Conservation (phyloP, 495 filamentous ascomycete genomes). For the Hypoxylon intermedium region DNA sequence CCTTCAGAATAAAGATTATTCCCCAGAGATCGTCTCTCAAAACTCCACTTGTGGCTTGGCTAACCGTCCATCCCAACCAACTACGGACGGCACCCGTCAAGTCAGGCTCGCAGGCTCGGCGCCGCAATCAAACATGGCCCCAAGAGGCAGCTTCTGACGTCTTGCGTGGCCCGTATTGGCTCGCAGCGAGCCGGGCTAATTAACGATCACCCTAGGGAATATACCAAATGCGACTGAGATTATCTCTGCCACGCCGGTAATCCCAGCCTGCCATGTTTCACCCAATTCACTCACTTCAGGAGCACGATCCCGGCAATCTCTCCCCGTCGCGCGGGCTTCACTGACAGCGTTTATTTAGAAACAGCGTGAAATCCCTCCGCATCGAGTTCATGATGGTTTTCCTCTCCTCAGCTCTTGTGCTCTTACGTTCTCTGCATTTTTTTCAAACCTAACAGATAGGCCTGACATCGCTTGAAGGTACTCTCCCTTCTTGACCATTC, state of each 20-base stretch:
- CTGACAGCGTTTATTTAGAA: conserved; percentile 31
- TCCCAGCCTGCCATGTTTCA: conserved; percentile 39
- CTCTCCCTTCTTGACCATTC: conserved; percentile 18
- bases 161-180: conserved; percentile 23
- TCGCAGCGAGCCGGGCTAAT: conserved; percentile 26
- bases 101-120: conserved; percentile 22
- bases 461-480: conserved; percentile 14
- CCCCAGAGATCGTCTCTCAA: conserved; percentile 34
- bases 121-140: conserved; percentile 28
- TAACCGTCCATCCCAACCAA: conserved; percentile 29
- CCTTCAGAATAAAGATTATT: conserved; percentile 34
- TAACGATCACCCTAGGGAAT: conserved; percentile 30
- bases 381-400: conserved; percentile 5
- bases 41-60: conserved; percentile 15
- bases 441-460: not conserved
- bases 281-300: conserved; percentile 13
- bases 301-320: conserved; percentile 38
- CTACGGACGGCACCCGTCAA: conserved; percentile 9
- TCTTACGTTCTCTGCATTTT: conserved; percentile 26
- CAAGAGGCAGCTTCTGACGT: conserved; percentile 43
- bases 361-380: conserved; percentile 25
- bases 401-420: conserved; percentile 22
- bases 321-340: conserved; percentile 12
- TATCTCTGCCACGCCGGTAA: conserved; percentile 27
- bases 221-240: conserved; percentile 36